These are phyloP conservation scores for Aspergillus japonicus DNA, from an alignment of 2,329 filamentous ascomycete species.

Conservation along the genomic window DNA sequence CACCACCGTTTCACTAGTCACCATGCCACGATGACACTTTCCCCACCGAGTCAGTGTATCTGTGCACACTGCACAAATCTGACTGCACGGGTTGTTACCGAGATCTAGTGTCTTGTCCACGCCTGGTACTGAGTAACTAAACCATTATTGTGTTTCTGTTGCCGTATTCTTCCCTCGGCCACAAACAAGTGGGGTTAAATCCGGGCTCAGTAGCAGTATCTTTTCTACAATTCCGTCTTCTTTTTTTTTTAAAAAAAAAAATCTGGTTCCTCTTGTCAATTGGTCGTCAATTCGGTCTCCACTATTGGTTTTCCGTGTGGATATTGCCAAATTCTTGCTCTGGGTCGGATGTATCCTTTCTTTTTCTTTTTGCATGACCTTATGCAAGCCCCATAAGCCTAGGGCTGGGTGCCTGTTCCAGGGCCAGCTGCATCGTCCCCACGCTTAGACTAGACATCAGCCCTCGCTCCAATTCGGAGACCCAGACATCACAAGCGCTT, in stretches of 20 bases:
- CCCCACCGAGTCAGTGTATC: constrained; percentile 1
- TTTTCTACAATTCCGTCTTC: neutral
- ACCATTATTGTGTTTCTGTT: neutral
- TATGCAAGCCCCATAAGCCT: constrained; percentile 8
- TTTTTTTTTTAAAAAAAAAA: no score
- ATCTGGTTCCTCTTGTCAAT: no score
- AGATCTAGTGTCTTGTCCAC: constrained; percentile 7
- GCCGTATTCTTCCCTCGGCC: neutral
- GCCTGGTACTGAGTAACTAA: neutral
- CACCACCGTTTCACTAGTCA: neutral
- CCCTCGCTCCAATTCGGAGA: constrained; percentile 7
- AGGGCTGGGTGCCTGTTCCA: constrained; percentile 2
- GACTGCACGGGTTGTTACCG: neutral
- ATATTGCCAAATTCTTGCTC: neutral
- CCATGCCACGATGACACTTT: constrained; percentile 7
- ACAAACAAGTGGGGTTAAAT: neutral
- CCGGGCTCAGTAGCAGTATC: neutral
- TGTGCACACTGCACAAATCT: constrained; percentile 10
- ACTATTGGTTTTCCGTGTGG: neutral
- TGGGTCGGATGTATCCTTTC: neutral
- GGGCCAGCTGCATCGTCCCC: constrained; percentile 20
- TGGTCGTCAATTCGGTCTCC: neutral
- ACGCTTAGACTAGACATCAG: constrained; percentile 14
- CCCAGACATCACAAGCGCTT: constrained; percentile 8
- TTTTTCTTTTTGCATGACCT: neutral